phyloP scores from a whole-genome alignment of 371 early-diverging fungal species.

The Mucor circinelloides region DNA sequence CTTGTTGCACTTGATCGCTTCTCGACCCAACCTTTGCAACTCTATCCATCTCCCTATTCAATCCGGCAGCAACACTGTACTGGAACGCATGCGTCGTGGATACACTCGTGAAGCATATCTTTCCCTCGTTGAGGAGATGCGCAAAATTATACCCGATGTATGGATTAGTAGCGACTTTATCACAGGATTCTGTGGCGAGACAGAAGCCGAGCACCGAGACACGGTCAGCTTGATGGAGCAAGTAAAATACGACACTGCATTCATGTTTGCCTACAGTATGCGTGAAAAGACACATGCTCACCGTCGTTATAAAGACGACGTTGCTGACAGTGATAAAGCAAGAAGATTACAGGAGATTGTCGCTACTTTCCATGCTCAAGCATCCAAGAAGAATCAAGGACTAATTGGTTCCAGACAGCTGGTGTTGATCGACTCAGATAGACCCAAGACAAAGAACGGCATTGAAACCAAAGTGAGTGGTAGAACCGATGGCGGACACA shows the following conservation, averaged over 20 bases:
- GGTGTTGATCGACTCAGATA: slow-evolving; percentile 70
- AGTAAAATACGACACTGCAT: slow-evolving; percentile 77
- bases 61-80: slow-evolving; percentile 67
- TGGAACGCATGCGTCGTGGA: slow-evolving; percentile 79
- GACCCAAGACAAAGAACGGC: slow-evolving; percentile 43
- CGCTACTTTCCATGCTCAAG: slow-evolving; percentile 62
- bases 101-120: slow-evolving; percentile 78
- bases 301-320: slow-evolving; percentile 69
- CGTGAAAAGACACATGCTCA: slow-evolving; percentile 82
- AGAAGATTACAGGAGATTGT: slow-evolving; percentile 71
- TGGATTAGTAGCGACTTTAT: slow-evolving; percentile 79
- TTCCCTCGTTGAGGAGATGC: slow-evolving; percentile 66
- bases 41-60: slow-evolving; percentile 79
- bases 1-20: slow-evolving; percentile 67
- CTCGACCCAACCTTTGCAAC: slow-evolving; percentile 72
- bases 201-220: slow-evolving; percentile 73
- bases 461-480: slow-evolving; percentile 47
- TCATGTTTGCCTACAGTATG: slow-evolving; percentile 84
- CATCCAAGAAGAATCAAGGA: slow-evolving; percentile 54
- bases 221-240: slow-evolving; percentile 69
- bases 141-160: slow-evolving; percentile 70
- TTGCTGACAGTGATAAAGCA: slow-evolving; percentile 61
- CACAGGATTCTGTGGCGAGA: slow-evolving; percentile 84
- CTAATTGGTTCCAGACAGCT: slow-evolving; percentile 59
- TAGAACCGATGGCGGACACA: slow-evolving; percentile 62